These are phyloP conservation scores for Irineochytrium annulatum DNA, from an alignment of 192 early-diverging fungal genomes.

Conservation along the genomic window DNA sequence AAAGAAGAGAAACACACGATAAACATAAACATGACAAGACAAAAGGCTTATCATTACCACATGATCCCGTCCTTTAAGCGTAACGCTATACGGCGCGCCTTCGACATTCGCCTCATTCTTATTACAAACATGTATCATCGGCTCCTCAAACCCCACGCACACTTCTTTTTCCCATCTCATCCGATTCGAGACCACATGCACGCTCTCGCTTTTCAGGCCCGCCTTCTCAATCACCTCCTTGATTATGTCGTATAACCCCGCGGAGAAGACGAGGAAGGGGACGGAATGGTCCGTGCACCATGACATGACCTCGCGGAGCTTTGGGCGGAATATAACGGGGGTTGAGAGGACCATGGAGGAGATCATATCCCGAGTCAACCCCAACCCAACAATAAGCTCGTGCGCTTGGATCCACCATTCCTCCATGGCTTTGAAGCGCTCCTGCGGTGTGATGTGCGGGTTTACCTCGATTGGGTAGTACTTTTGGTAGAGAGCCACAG, in stretches of 20 bases:
- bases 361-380: constrained; percentile 47
- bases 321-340: constrained; percentile 45
- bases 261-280: constrained; percentile 69
- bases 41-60: constrained; percentile 26
- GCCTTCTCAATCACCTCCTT: constrained; percentile 45
- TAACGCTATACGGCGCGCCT: constrained; percentile 35
- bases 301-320: constrained; percentile 38
- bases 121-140: constrained; percentile 69
- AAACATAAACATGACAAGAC: neutral
- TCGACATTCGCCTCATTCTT: constrained; percentile 60
- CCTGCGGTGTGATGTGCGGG: constrained; percentile 36
- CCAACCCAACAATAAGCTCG: constrained; percentile 43
- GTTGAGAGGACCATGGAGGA: constrained; percentile 42
- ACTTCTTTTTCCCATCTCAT: constrained; percentile 56
- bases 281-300: constrained; percentile 27
- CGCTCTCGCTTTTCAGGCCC: constrained; percentile 42
- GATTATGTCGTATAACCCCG: constrained; percentile 66
- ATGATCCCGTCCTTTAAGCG: constrained; percentile 46
- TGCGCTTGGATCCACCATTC: constrained; percentile 72
- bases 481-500: constrained; percentile 47
- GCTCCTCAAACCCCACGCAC: constrained; percentile 59
- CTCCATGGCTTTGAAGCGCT: constrained; percentile 64
- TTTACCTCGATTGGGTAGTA: constrained; percentile 73
- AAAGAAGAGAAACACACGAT: neutral
- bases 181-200: constrained; percentile 69